Base-by-base conservation (phyloP, 2,329 filamentous ascomycete genomes). In the Beauveria asiatica region DNA sequence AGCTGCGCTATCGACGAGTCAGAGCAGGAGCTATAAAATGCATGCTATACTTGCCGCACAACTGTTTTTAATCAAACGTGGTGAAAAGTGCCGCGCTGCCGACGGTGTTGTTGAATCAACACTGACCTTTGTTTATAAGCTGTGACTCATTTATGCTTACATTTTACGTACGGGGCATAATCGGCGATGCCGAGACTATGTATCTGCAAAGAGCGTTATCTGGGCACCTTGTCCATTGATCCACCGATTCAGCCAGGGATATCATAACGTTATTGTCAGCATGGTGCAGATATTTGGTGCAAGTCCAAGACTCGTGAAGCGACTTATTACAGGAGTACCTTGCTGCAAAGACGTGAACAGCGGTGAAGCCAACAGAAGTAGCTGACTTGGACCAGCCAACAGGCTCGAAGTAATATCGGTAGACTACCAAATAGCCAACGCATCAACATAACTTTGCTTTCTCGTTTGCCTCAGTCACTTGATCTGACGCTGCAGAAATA, bases 31-130 rank as follows among this genome's bases (percentile, higher is more conserved):
- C 25, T 16, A 60, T 49, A 55, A 46, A 16, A 45, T 11, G 10
- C 39, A 33, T 44, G 39, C 57, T 45, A 52, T 52, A 46, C 57
- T 52, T 53, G 30, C 57, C 13, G 57, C 63, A 74, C 70, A 16
- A 74, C 69, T 0, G 72, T 73, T 5, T 60, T 61, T 1, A 75
- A 65, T 1, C 66, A 39, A 9, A 63, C 56, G 30, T 64, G 50
- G 25, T 67, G 66, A 30, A 68, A 68, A 66, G 27, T 62, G 63
- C 8, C 52, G 45, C 1, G 70, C 65, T 30, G 66, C 66, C 5
- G 61, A 62, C 41, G 74, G 73, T 3, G 74, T 63, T 25, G 46
- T 54, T 60, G 57, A 3, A 54, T 55, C 41, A 49, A 49, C 19
- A 54, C 49, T 48, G 50, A 49, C 27, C 57, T 59, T 25, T 21